Conservation (phyloP, 163 green algal species). For the Coccomyxa subellipsoidea region DNA sequence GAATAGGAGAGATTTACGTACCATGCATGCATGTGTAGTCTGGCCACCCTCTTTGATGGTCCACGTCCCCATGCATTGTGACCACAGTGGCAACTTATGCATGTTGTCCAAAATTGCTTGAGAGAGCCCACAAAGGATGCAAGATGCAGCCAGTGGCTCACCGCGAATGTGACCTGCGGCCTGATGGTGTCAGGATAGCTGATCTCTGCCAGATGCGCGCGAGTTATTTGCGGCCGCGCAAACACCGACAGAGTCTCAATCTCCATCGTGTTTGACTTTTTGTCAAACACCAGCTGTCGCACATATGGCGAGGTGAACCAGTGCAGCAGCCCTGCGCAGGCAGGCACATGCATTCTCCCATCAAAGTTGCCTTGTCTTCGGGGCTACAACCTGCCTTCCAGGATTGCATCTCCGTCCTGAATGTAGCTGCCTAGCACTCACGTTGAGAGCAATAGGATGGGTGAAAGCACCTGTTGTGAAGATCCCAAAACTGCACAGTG, state of each 20-base stretch:
- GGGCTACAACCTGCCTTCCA: too few relatives aligned
- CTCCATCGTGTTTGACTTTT: conserved; percentile 16
- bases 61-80: too few relatives aligned
- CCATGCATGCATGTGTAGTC: not conserved
- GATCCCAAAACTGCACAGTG: conserved; percentile 42
- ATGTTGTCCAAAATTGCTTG: not conserved
- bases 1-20: not conserved
- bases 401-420: too few relatives aligned
- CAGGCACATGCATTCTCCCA: not conserved
- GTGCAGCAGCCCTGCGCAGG: conserved; percentile 49
- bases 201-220: conserved; percentile 35
- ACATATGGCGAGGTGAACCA: conserved; percentile 67
- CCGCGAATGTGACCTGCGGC: conserved; percentile 51
- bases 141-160: not conserved
- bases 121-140: not conserved
- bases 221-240: conserved; percentile 14
- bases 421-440: too few relatives aligned
- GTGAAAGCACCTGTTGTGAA: conserved; percentile 42
- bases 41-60: too few relatives aligned
- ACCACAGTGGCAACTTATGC: too few relatives aligned
- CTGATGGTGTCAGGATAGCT: conserved; percentile 32
- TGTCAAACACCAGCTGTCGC: conserved; percentile 35
- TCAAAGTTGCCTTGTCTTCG: too few relatives aligned
- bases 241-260: conserved; percentile 41
- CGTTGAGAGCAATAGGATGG: not conserved